phyloP scores from a whole-genome alignment of 768 basidiomycete species.

The Auriculariales sp. region DNA sequence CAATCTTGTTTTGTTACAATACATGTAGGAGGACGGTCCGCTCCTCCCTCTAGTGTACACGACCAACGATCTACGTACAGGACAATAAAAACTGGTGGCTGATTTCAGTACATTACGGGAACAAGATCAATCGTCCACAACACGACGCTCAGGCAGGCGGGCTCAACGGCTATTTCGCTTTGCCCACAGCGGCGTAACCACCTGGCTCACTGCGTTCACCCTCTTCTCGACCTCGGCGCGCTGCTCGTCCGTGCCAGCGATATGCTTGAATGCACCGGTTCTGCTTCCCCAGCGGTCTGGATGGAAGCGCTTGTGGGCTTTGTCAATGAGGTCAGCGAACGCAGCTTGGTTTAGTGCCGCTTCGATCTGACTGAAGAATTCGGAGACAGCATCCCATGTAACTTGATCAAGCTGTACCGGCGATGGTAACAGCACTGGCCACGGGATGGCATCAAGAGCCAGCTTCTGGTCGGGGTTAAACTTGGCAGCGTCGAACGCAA shows the following conservation, averaged over 20 bases:
- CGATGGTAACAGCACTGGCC: conserved; percentile 47
- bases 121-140: too few species aligned
- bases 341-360: conserved; percentile 43
- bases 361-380: conserved; percentile 46
- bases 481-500: conserved; percentile 47
- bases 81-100: too few species aligned
- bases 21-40: too few species aligned
- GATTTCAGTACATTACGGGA: too few species aligned
- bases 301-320: conserved; percentile 62
- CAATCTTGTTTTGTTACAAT: too few species aligned
- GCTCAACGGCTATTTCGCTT: too few species aligned
- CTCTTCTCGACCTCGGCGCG: conserved; percentile 53
- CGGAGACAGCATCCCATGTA: conserved; percentile 55
- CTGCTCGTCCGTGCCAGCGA: conserved; percentile 37
- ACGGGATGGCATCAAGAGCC: conserved; percentile 51
- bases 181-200: conserved; percentile 60
- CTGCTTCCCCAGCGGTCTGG: conserved; percentile 68
- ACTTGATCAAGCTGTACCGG: conserved; percentile 49
- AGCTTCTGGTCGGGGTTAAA: conserved; percentile 34
- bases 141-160: too few species aligned
- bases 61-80: too few species aligned
- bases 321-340: conserved; percentile 50
- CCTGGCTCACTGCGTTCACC: conserved; percentile 56
- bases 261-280: conserved; percentile 36
- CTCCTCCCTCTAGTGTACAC: too few species aligned